phyloP scores from a whole-genome alignment of 192 early-diverging fungal genomes.

The Umbelopsis sp. region DNA sequence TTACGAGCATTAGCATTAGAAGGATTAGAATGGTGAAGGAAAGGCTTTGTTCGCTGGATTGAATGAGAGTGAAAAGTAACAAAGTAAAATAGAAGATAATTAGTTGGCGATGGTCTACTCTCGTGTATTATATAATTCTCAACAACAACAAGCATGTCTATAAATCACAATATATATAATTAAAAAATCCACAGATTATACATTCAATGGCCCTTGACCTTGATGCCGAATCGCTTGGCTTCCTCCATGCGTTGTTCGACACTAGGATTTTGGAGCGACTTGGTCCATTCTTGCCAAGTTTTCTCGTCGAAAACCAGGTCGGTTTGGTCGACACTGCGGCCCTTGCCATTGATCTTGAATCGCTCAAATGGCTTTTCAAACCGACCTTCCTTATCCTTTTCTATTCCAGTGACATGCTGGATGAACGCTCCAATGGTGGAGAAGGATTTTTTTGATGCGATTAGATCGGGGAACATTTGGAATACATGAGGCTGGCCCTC shows the following conservation, averaged over 20 bases:
- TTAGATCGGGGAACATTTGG: slow-evolving; percentile 28
- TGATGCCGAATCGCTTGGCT: slow-evolving; percentile 7
- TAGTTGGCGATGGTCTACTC: not conserved
- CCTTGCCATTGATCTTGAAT: not conserved
- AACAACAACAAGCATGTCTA: no score
- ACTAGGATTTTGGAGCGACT: not conserved
- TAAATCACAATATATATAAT: no score
- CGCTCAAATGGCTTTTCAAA: slow-evolving; percentile 11
- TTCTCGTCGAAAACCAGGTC: not conserved
- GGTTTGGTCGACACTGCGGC: not conserved
- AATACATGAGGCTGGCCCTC: slow-evolving; percentile 59
- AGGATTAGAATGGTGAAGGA: slow-evolving; percentile 30
- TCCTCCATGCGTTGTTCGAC: slow-evolving; percentile 17
- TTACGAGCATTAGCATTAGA: slow-evolving; percentile 49
- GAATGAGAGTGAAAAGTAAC: not conserved
- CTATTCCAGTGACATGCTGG: not conserved
- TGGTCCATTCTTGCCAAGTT: not conserved
- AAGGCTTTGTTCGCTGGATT: not conserved
- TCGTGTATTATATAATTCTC: no score
- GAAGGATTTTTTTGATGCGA: not conserved
- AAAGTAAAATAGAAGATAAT: not conserved
- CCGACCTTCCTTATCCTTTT: not conserved
- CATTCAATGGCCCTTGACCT: not conserved
- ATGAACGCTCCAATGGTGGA: slow-evolving; percentile 1
- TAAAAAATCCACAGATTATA: not conserved